phyloP scores from a whole-genome alignment of 257 asterid species.

The Penstemon barbatus region DNA sequence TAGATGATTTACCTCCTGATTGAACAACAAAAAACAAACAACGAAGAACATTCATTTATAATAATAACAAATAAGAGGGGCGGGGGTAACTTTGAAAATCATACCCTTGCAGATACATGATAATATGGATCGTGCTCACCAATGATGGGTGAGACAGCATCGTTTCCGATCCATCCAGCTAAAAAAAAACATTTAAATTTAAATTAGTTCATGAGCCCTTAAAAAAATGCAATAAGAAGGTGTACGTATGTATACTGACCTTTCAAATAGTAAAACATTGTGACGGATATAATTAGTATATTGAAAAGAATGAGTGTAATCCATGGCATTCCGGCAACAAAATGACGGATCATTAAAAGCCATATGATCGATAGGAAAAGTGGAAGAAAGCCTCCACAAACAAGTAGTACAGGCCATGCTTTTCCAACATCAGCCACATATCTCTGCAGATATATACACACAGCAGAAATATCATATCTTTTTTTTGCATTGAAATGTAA shows the following conservation, averaged over 20 bases:
- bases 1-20: slow-evolving; percentile 86
- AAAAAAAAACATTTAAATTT: slow-evolving; percentile 27
- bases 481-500: too few species aligned
- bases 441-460: slow-evolving; percentile 58
- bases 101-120: slow-evolving; percentile 87
- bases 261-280: slow-evolving; percentile 93
- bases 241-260: slow-evolving; percentile 41
- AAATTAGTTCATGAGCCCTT: not conserved
- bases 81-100: slow-evolving; percentile 20
- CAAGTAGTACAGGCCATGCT: slow-evolving; percentile 93
- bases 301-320: slow-evolving; percentile 80
- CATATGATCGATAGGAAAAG: slow-evolving; percentile 82
- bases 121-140: slow-evolving; percentile 93
- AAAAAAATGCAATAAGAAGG: not conserved
- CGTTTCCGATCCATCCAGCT: slow-evolving; percentile 99
- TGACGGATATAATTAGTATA: slow-evolving; percentile 71
- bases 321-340: slow-evolving; percentile 97
- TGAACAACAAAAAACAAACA: slow-evolving; percentile 23
- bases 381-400: slow-evolving; percentile 95
- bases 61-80: not conserved
- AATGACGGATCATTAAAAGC: slow-evolving; percentile 97
- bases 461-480: slow-evolving; percentile 5
- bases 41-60: slow-evolving; percentile 12
- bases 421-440: slow-evolving; percentile 97
- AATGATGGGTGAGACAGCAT: slow-evolving; percentile 92